Percentiles rank a stretch among this genome's conserved stretches.
Conservation (phyloP, 495 filamentous ascomycete species). For the Aspergillus conjunctus region DNA sequence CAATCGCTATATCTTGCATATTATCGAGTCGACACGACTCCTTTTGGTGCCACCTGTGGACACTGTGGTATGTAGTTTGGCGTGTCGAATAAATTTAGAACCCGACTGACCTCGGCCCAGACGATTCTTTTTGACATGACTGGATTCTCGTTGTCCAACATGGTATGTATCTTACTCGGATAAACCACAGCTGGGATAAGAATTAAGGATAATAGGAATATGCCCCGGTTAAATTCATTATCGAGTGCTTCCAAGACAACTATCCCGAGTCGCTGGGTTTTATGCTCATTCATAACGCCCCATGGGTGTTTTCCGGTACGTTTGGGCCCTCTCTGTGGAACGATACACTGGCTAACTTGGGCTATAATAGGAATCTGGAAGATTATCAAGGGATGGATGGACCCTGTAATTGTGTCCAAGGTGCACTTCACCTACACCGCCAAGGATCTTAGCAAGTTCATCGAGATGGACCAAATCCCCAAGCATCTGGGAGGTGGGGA, state of each 20-base stretch:
- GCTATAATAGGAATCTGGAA: conserved; percentile 66
- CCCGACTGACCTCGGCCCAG: conserved; percentile 33
- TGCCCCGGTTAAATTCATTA: conserved; percentile 92
- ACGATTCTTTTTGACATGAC: conserved; percentile 93
- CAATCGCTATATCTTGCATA: conserved; percentile 86
- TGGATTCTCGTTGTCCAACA: conserved; percentile 86
- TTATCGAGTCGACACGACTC: conserved; percentile 86
- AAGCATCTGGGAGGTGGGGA: conserved; percentile 81
- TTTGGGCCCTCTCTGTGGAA: not conserved
- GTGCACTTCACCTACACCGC: conserved; percentile 86
- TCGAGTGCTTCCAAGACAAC: conserved; percentile 96
- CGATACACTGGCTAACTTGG: not conserved
- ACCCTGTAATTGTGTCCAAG: conserved; percentile 91
- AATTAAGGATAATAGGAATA: conserved; percentile 66
- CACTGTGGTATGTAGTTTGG: conserved; percentile 69
- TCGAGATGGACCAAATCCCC: conserved; percentile 66
- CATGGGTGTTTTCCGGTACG: conserved; percentile 88
- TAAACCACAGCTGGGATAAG: not conserved
- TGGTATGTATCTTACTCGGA: conserved; percentile 56
- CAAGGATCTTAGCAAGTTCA: conserved; percentile 74
- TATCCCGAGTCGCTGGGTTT: conserved; percentile 88
- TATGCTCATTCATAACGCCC: conserved; percentile 89
- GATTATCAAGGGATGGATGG: conserved; percentile 91
- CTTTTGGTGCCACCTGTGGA: conserved; percentile 75
- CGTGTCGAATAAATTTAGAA: not conserved